Base-by-base conservation (phyloP, 78 protist genomes). In the Dictyostelium capitatum region DNA sequence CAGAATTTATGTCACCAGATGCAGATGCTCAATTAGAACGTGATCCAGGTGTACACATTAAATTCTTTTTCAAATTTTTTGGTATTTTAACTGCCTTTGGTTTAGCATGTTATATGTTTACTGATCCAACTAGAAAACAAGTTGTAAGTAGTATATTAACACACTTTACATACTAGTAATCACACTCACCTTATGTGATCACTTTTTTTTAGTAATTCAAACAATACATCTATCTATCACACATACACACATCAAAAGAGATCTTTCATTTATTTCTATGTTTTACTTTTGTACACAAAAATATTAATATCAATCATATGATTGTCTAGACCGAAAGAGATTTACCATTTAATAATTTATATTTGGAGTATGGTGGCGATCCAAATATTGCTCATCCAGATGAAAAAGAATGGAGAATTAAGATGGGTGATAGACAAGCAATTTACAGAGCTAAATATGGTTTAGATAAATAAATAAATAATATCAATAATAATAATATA, bases 301-400 rank as follows among this genome's bases (percentile, higher is more conserved):
- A 37, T 37, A 37, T 37, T 2, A 37, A 37, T 37, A 37, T 37
- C 43, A 37, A 37, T 37, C 43, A 37, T n/a, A 37, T 37, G 2
- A 37, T n/a, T n/a, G n/a, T n/a, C n/a, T n/a, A 87, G 92, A 82
- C 79, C 32, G 92, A 87, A 77, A 87, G 92, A 87, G 92, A 87
- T 87, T 64, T 87, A 59, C 92, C 92, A 77, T 87, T 87, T 43
- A 64, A 87, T 43, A 74, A 87, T 50, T 72, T 87, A 59, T 87
- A 87, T 84, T 72, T 87, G 32, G 92, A 87, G 30, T 87, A 87
- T 87, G 92, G 92, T n/a, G 92, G 82, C n/a, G 92, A 87, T 51
- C 92, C 92, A 30, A 48, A 87, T 30, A 57, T 75, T 28, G 37
- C 23, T 48, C 43, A 37, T 3, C 83, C 83, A 87, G 62, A 74